Evolutionary conservation across 2,329 filamentous ascomycete species (phyloP).

Genomic region (Botrytis medusae): DNA sequence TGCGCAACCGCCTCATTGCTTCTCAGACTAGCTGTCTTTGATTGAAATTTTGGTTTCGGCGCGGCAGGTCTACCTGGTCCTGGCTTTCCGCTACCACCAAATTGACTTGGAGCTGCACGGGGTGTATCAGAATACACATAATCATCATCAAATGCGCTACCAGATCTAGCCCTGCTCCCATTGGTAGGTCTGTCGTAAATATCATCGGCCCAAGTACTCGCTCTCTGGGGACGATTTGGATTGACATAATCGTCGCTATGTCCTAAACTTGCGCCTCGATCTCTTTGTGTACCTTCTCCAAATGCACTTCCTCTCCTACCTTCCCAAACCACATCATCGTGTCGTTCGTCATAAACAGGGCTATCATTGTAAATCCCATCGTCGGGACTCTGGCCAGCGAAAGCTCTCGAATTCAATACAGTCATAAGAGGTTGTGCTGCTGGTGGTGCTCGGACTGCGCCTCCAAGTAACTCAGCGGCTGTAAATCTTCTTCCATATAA

Average conservation of each 20-base stretch:
- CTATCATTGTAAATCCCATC: slow-evolving; percentile 89
- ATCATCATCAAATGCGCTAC: slow-evolving; percentile 47
- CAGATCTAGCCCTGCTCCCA: slow-evolving; percentile 32
- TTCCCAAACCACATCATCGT: slow-evolving; percentile 84
- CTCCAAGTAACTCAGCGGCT: slow-evolving; percentile 77
- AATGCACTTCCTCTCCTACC: slow-evolving; percentile 68
- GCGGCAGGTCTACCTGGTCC: slow-evolving; percentile 79
- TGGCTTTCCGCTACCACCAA: slow-evolving; percentile 38
- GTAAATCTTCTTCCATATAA: slow-evolving; percentile 83
- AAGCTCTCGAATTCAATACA: slow-evolving; percentile 81
- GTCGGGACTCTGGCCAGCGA: slow-evolving; percentile 62
- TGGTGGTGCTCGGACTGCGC: slow-evolving; percentile 73
- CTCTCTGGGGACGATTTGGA: slow-evolving; percentile 58
- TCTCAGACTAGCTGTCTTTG: slow-evolving; percentile 55
- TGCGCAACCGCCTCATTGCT: slow-evolving; percentile 85
- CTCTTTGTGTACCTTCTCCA: slow-evolving; percentile 62
- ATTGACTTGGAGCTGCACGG: slow-evolving; percentile 39
- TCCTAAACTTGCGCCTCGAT: slow-evolving; percentile 45
- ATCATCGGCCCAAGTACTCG: slow-evolving; percentile 74
- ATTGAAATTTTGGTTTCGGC: slow-evolving; percentile 81
- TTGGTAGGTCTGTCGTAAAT: slow-evolving; percentile 61
- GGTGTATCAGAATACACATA: slow-evolving; percentile 56
- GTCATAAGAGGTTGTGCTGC: slow-evolving; percentile 81
- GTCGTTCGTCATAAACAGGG: slow-evolving; percentile 80
- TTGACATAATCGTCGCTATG: slow-evolving; percentile 47